A percentile compares a stretch with the other conserved stretches of the same genome.
These are phyloP conservation scores for Cercospora sp. DNA, from an alignment of 2,329 filamentous ascomycete species.

Conservation along the genomic window DNA sequence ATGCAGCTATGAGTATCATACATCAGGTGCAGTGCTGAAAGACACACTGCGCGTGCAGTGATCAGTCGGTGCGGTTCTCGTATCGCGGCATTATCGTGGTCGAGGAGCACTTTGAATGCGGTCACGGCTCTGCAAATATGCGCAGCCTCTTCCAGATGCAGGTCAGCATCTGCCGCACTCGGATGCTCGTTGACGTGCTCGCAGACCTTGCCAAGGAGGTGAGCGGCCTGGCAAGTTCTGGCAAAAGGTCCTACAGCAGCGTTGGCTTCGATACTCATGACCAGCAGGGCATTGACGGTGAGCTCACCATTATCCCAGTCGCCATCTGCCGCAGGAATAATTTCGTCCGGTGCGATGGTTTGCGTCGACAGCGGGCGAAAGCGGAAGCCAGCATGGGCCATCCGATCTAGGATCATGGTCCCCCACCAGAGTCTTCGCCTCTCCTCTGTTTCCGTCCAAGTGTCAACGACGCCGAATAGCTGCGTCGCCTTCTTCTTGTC, in stretches of 20 bases:
- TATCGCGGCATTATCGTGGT: slow-evolving; percentile 7
- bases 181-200: slow-evolving; percentile 25
- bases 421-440: slow-evolving; percentile 27
- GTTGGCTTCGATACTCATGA: slow-evolving; percentile 27
- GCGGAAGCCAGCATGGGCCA: slow-evolving; percentile 23
- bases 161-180: slow-evolving; percentile 17
- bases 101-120: slow-evolving; percentile 18
- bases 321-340: slow-evolving; percentile 20
- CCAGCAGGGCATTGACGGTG: slow-evolving; percentile 22
- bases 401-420: slow-evolving; percentile 25
- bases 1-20: slow-evolving; percentile 29
- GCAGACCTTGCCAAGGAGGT: slow-evolving; percentile 25
- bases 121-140: slow-evolving; percentile 21
- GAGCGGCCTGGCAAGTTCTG: slow-evolving; percentile 26
- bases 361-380: slow-evolving; percentile 22
- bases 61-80: slow-evolving; percentile 19
- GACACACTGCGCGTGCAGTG: slow-evolving; percentile 21
- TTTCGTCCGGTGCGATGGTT: slow-evolving; percentile 20
- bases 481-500: slow-evolving; percentile 27
- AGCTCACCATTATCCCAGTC: slow-evolving; percentile 25
- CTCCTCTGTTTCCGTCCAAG: slow-evolving; percentile 27
- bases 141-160: slow-evolving; percentile 27
- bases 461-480: slow-evolving; percentile 10
- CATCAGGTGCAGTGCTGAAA: slow-evolving; percentile 20
- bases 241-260: slow-evolving; percentile 26